Base-by-base conservation (phyloP, 192 early-diverging fungal species). In the Coemansia sp. region DNA sequence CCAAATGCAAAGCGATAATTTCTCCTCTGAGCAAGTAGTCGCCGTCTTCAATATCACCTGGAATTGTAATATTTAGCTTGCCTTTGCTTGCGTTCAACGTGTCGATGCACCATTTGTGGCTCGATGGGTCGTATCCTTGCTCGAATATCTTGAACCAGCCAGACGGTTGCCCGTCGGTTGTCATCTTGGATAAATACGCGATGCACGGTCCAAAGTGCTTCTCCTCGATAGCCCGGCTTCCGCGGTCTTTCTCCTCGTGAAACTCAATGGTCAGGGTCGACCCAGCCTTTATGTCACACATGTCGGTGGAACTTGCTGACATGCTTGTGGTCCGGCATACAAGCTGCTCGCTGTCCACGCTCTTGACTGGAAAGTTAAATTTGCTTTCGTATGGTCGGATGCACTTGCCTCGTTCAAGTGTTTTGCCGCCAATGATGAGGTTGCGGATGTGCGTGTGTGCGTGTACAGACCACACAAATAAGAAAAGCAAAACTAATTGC, bases 71-170 rank as follows among this genome's bases (percentile, higher is more conserved):
- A 6, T 65, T 56, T 9, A 78, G 27, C 54, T 57, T 56, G 19
- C 76, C 76, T 10, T 66, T 23, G 55, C 61, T 65, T 2, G 21
- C 52, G 15, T 58, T 72, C 5, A 78, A 6, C 5, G 55, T 48
- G n/a, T 73, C 62, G 6, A 64, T 65, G 56, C 76, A 73, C 76
- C 76, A 78, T 11, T 56, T 52, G 14, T 72, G 69, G 7, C 38
- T 56, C 8, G 10, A 49, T 2, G 49, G 6, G 25, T 72, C 41
- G 10, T 72, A 78, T 1, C 70, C 70, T 2, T 72, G 56, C 35
- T 78, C 66, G 23, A 58, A 72, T 9, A 72, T 69, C 38, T 78
- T 72, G 59, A 68, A 72, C 76, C 71, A 78, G 1, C 53, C 54
- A 1, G 72, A 17, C 12, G 52, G 51, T 6, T 43, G 29, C 0